phyloP scores from a whole-genome alignment of 352 stramenopile genomes.

The Phytophthora chlamydospora region DNA sequence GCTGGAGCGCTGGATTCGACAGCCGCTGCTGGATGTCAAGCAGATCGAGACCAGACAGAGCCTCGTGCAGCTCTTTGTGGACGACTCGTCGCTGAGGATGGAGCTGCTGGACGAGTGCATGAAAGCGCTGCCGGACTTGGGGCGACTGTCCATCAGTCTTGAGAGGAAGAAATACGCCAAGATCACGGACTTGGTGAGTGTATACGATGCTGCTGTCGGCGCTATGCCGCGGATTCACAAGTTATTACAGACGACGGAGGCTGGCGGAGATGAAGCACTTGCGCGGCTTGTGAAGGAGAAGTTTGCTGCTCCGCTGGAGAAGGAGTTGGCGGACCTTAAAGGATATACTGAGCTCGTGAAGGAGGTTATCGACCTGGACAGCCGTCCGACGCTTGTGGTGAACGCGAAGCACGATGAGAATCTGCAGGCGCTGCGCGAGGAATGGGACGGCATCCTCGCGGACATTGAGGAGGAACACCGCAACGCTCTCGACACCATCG shows the following conservation, averaged over 20 bases:
- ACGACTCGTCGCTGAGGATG: conserved; percentile 87
- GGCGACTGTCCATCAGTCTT: conserved; percentile 67
- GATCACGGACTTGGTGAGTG: conserved; percentile 79
- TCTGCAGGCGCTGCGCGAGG: conserved; percentile 70
- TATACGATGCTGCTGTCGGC: conserved; percentile 82
- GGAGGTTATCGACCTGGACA: conserved; percentile 87
- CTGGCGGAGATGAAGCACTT: conserved; percentile 35
- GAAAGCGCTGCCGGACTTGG: conserved; percentile 82
- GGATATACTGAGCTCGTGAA: conserved; percentile 77
- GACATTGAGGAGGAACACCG: conserved; percentile 87
- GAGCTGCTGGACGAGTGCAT: conserved; percentile 90
- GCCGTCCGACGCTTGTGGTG: conserved; percentile 74
- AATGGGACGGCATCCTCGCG: conserved; percentile 74
- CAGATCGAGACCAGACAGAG: conserved; percentile 91
- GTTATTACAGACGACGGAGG: conserved; percentile 44
- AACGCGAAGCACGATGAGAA: conserved; percentile 88
- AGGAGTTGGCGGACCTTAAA: conserved; percentile 66
- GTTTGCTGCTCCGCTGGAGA: conserved; percentile 56
- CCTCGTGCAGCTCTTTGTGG: conserved; percentile 92
- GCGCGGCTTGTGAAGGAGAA: conserved; percentile 49
- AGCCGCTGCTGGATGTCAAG: conserved; percentile 92
- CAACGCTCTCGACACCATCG: conserved; percentile 63
- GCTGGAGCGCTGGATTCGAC: conserved; percentile 97
- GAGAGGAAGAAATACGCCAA: conserved; percentile 79
- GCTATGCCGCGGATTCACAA: conserved; percentile 70